These are phyloP conservation scores for Quercus phellos DNA, from an alignment of 331 rosid genomes.

Conservation along the genomic window DNA sequence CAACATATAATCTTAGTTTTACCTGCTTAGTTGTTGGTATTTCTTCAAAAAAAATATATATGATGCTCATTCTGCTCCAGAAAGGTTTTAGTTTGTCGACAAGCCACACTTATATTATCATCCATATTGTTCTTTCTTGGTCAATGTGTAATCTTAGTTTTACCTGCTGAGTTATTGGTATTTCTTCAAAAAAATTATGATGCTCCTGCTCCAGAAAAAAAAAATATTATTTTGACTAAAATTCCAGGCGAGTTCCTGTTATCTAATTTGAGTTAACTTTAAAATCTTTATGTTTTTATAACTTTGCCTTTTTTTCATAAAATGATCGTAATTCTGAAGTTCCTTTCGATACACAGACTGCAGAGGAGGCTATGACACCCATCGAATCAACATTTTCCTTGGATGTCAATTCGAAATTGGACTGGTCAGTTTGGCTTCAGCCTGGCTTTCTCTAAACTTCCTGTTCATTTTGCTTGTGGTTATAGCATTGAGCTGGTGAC, in stretches of 20 bases:
- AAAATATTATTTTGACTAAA: neutral
- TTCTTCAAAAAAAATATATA: neutral
- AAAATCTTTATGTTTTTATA: neutral
- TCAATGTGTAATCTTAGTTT: neutral
- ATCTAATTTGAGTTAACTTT: neutral
- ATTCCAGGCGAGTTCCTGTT: conserved; percentile 13
- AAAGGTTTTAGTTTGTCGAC: too few species aligned
- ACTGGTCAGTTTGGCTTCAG: conserved; percentile 47
- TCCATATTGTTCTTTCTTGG: conserved; percentile 1
- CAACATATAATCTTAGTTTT: neutral
- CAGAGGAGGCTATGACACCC: conserved; percentile 96
- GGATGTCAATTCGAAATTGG: conserved; percentile 88
- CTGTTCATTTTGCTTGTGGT: neutral
- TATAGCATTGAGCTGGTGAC: neutral
- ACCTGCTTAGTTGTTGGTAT: neutral
- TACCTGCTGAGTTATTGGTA: neutral
- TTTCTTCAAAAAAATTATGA: neutral
- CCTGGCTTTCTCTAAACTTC: neutral
- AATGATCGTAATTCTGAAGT: conserved; percentile 10
- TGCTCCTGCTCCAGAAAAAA: neutral
- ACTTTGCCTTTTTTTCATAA: conserved; percentile 13
- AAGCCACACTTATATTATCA: neutral
- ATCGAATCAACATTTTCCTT: conserved; percentile 91
- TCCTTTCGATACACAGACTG: conserved; percentile 44
- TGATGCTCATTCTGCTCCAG: neutral